Evolutionary conservation across 495 filamentous ascomycete genomes (phyloP).

Genomic region (Aspergillus sparsus): DNA sequence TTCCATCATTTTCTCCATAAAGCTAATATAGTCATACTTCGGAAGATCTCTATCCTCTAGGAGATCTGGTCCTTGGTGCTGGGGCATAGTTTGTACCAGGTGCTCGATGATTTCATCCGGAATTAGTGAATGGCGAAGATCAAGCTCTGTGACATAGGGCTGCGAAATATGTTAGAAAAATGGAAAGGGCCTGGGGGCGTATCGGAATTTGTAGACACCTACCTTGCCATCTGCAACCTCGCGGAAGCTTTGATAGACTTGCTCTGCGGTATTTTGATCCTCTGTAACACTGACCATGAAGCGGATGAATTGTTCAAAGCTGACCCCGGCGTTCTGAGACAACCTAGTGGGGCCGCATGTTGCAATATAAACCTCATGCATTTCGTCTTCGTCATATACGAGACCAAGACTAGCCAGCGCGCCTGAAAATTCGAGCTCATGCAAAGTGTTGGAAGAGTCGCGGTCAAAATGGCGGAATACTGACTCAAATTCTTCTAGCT

Average conservation of each 20-base stretch:
- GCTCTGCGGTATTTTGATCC: conserved; percentile 96
- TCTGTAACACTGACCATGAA: conserved; percentile 99
- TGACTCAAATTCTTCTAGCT: conserved; percentile 95
- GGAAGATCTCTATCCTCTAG: conserved; percentile 71
- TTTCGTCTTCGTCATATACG: conserved; percentile 93
- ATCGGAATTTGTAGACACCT: conserved; percentile 24
- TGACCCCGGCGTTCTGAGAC: conserved; percentile 61
- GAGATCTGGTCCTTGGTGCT: conserved; percentile 75
- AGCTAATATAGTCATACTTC: conserved; percentile 90
- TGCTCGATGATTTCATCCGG: conserved; percentile 95
- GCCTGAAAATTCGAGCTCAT: conserved; percentile 92
- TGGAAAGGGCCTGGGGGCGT: neutral
- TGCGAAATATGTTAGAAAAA: conserved; percentile 29
- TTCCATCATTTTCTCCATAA: conserved; percentile 78
- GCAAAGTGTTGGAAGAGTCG: conserved; percentile 86
- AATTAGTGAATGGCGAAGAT: conserved; percentile 89
- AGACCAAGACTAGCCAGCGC: conserved; percentile 90
- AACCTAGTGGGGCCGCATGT: conserved; percentile 60
- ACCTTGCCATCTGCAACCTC: conserved; percentile 97
- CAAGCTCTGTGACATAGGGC: conserved; percentile 97
- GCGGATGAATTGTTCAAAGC: conserved; percentile 97
- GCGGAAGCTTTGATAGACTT: conserved; percentile 94
- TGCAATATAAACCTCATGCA: conserved; percentile 85
- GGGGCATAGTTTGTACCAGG: conserved; percentile 80
- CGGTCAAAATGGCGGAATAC: conserved; percentile 98